Base-by-base conservation (phyloP, 441 rosid genomes). In the Populus hybrid region DNA sequence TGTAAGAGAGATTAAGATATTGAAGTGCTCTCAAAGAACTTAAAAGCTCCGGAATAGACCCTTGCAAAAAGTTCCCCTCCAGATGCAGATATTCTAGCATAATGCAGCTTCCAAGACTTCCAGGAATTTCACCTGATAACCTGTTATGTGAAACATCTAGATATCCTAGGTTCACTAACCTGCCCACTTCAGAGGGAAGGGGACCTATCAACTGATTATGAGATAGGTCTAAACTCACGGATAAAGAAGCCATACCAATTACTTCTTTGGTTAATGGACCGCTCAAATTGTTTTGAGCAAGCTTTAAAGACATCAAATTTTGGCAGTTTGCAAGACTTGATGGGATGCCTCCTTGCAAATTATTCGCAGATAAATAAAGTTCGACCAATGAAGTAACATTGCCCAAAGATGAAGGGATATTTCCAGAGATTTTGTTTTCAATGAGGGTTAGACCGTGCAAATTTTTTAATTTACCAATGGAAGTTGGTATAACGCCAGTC, bases 401-500 rank as follows among this genome's bases (percentile, higher is more conserved):
- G 4, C 40, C 40, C 3, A 68, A 6, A 16, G 42, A 68, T 8
- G n/a, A 29, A 12, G 71, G 71, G 9, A 68, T 68, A 14, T 31
- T 6, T 20, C 71, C 71, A 11, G 71, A 33, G 9, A 68, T 14
- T 3, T 6, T 68, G n/a, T 68, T 68, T 20, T 6, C n/a, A 6
- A 0, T 0, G n/a, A 68, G 36, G 7, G 0, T 0, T 12, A 68
- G 40, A 28, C 9, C 11, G 20, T 16, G 20, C 40, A 68, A 29
- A 14, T 31, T 6, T 68, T 29, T 6, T 4, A 68, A 9, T 7
- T 29, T 29, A 14, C 71, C 71, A 68, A 68, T 68, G 3, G 26
- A 21, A 16, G 68, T 24, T 1, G 77, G 77, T 33, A 74, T 38
- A 20, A 26, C 28, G 67, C 70, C 70, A 36, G 77, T 36, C 7